phyloP scores from a whole-genome alignment of 2,329 filamentous ascomycete species.

The Pseudocercospora pini-densiflorae region DNA sequence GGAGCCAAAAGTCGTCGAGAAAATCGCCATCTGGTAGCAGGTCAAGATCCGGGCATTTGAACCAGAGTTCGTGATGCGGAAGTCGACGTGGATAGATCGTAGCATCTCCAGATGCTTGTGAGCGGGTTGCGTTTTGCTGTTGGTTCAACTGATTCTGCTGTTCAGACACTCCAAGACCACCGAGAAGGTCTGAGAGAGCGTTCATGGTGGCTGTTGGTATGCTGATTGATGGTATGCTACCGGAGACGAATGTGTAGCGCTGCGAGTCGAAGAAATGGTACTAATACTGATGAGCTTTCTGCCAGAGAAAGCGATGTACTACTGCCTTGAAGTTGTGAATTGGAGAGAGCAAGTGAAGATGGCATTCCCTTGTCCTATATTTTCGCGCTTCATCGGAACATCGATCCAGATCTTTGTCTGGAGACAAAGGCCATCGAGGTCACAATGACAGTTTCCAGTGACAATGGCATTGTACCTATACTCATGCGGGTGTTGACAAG shows the following conservation, averaged over 20 bases:
- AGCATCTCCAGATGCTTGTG: neutral
- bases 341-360: neutral
- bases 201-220: neutral
- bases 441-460: neutral
- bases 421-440: neutral
- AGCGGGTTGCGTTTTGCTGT: neutral
- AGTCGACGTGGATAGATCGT: conserved; percentile 4
- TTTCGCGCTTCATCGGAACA: neutral
- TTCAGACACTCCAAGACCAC: neutral
- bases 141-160: neutral
- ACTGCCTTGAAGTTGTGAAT: neutral
- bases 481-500: neutral
- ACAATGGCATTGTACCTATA: neutral
- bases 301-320: neutral
- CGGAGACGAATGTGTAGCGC: neutral
- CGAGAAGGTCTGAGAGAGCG: neutral
- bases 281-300: neutral
- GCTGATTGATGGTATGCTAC: too few species aligned
- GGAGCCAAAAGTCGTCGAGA: conserved; percentile 5
- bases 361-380: neutral
- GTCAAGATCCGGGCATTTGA: conserved; percentile 16
- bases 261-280: neutral
- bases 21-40: conserved; percentile 6
- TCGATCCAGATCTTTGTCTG: neutral
- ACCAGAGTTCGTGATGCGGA: conserved; percentile 16